A percentile compares a stretch with the other conserved stretches of the same genome.
Evolutionary conservation across 768 basidiomycete genomes (phyloP).

Genomic region (Obba rivulosa): DNA sequence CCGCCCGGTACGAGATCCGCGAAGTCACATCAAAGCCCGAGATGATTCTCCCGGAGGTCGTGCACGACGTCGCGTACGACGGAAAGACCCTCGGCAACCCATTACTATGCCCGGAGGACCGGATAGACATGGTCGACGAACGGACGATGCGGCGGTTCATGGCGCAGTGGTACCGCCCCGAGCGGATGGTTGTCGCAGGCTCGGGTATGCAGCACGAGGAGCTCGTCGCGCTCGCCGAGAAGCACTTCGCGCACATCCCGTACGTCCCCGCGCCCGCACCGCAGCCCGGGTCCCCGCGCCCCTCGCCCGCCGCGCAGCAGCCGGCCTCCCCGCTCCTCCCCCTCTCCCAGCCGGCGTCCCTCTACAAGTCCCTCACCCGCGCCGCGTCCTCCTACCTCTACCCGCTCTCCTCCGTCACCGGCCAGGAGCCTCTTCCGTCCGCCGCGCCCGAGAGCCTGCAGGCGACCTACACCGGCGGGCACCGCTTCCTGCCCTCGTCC

Average conservation of each 20-base stretch:
- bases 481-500: slow-evolving; percentile 58
- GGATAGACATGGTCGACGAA: slow-evolving; percentile 62
- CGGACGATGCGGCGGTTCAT: slow-evolving; percentile 58
- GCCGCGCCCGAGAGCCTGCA: slow-evolving; percentile 19
- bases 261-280: slow-evolving; percentile 23
- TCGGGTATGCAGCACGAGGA: slow-evolving; percentile 89
- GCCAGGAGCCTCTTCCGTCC: slow-evolving; percentile 26
- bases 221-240: slow-evolving; percentile 80
- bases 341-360: slow-evolving; percentile 39
- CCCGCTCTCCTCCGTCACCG: slow-evolving; percentile 21
- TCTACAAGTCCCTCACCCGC: slow-evolving; percentile 66
- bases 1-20: slow-evolving; percentile 85
- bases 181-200: slow-evolving; percentile 92
- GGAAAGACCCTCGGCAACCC: slow-evolving; percentile 83
- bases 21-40: slow-evolving; percentile 89
- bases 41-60: slow-evolving; percentile 84
- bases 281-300: slow-evolving; percentile 20
- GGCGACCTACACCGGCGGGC: slow-evolving; percentile 80
- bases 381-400: slow-evolving; percentile 74
- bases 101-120: slow-evolving; percentile 81
- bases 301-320: slow-evolving; percentile 18
- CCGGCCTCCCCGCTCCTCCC: slow-evolving; percentile 56
- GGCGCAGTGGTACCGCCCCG: slow-evolving; percentile 85
- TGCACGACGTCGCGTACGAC: slow-evolving; percentile 84
- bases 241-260: slow-evolving; percentile 71